Evolutionary conservation across 768 basidiomycete genomes (phyloP).

Genomic region (Zangia roseola): DNA sequence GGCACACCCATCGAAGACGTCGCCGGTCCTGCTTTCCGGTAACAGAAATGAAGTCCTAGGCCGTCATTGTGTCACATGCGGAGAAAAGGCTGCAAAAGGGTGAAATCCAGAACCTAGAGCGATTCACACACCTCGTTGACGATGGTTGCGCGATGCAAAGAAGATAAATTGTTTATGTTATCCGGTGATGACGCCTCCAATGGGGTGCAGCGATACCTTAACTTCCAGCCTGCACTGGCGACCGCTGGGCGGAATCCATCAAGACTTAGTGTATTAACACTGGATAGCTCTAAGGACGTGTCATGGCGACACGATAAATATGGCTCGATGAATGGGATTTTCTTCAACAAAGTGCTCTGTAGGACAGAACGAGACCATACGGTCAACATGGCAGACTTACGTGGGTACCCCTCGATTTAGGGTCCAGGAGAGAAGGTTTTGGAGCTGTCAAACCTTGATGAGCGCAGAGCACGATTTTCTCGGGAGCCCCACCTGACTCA

Average conservation of each 20-base stretch:
- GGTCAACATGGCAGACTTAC: slow-evolving; percentile 17
- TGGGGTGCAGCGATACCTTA: neutral
- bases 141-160: neutral
- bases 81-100: slow-evolving; percentile 13
- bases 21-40: slow-evolving; percentile 6
- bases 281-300: neutral
- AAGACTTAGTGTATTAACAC: too few relatives aligned
- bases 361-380: slow-evolving; percentile 4
- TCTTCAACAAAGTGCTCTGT: slow-evolving; percentile 9
- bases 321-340: neutral
- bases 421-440: slow-evolving; percentile 15
- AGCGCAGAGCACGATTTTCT: slow-evolving; percentile 11
- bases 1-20: slow-evolving; percentile 14
- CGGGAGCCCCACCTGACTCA: slow-evolving; percentile 18
- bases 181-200: too few relatives aligned
- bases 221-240: neutral
- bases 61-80: slow-evolving; percentile 19
- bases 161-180: neutral
- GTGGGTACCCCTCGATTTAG: slow-evolving; percentile 21
- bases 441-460: slow-evolving; percentile 29
- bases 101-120: neutral
- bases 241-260: too few relatives aligned
- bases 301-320: slow-evolving; percentile 21
- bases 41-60: slow-evolving; percentile 6
- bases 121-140: slow-evolving; percentile 5